phyloP scores from a whole-genome alignment of 441 rosid genomes.

The Gossypium lobatum region DNA sequence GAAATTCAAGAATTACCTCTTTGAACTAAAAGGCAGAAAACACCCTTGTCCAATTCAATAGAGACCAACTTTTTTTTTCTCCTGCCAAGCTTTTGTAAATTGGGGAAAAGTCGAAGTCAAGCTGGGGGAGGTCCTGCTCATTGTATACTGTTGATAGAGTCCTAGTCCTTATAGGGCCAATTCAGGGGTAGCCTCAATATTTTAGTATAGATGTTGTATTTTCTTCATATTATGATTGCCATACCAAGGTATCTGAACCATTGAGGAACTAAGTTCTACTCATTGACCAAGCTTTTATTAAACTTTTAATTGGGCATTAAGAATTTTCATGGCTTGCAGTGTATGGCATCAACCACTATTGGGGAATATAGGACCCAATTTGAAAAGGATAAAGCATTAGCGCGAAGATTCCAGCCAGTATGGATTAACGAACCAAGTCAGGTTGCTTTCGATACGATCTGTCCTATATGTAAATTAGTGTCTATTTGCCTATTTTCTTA shows the following conservation, averaged over 20 bases:
- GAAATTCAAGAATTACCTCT: not conserved
- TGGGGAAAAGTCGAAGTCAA: not conserved
- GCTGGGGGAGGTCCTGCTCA: not conserved
- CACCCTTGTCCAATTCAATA: not conserved
- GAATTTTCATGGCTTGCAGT: slow-evolving; percentile 39
- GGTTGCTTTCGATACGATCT: slow-evolving; percentile 28
- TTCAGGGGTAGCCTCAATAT: not conserved
- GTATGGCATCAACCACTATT: slow-evolving; percentile 71
- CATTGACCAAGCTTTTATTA: slow-evolving; percentile 11
- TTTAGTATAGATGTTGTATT: not conserved
- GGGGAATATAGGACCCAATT: slow-evolving; percentile 64
- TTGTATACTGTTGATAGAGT: not conserved
- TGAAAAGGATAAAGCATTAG: slow-evolving; percentile 74
- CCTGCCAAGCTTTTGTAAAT: not conserved
- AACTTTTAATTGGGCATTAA: not conserved
- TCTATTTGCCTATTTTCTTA: slow-evolving; percentile 18
- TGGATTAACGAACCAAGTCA: slow-evolving; percentile 64
- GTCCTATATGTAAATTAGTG: not conserved
- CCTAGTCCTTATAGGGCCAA: not conserved
- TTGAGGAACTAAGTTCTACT: not conserved
- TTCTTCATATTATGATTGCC: not conserved
- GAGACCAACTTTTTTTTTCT: not conserved
- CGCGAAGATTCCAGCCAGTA: slow-evolving; percentile 76
- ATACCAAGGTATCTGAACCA: not conserved
- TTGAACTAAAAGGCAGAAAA: not conserved